phyloP scores from a whole-genome alignment of 495 filamentous ascomycete genomes.

The Lasiosphaeris hirsuta region DNA sequence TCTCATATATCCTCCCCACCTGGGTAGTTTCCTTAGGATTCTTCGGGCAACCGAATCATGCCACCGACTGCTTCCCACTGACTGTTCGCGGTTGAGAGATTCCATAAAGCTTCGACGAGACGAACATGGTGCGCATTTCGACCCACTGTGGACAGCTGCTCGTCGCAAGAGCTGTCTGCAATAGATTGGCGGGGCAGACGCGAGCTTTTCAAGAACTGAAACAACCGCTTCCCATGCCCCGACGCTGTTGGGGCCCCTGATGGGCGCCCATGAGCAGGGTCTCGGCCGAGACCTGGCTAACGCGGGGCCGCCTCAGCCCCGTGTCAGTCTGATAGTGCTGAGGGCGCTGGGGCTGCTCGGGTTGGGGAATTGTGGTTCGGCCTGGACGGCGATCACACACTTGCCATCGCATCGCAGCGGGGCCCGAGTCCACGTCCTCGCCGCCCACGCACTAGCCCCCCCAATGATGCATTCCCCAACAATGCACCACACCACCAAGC shows the following conservation, averaged over 20 bases:
- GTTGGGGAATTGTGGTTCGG: not conserved
- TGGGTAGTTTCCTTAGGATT: no score
- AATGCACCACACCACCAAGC: no score
- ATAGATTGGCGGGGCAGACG: constrained; percentile 3
- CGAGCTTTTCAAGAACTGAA: not conserved
- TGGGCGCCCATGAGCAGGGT: no score
- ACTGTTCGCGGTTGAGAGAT: not conserved
- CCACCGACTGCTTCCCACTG: not conserved
- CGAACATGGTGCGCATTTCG: not conserved
- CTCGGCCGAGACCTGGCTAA: not conserved
- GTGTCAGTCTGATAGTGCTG: not conserved
- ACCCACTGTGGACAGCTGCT: not conserved
- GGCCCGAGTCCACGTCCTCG: not conserved
- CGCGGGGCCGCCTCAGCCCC: not conserved
- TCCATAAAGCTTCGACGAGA: constrained; percentile 12
- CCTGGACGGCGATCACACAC: constrained; percentile 2
- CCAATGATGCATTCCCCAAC: no score
- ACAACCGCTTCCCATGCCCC: not conserved
- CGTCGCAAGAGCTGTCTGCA: constrained; percentile 4
- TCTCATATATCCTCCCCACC: no score
- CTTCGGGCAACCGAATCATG: not conserved
- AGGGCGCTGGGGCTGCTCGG: not conserved
- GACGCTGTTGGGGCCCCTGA: no score
- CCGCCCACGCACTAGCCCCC: not conserved
- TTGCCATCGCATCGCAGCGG: not conserved